Conservation (phyloP, 257 asterid species). For the Orobanche coerulescens region DNA sequence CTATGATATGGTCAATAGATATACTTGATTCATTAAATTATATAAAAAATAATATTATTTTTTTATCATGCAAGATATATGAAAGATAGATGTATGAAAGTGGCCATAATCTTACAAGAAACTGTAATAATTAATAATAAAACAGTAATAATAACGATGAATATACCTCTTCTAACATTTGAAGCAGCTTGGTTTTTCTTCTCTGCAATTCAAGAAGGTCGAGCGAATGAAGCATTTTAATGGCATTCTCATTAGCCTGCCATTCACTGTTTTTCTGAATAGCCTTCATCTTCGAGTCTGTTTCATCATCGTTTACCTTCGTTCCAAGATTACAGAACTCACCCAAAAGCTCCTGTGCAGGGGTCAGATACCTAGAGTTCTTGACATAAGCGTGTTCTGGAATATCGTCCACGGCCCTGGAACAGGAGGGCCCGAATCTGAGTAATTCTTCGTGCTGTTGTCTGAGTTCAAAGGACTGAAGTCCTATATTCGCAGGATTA, state of each 20-base stretch:
- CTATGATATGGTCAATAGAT: too few species aligned
- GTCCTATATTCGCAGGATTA: constrained; percentile 46
- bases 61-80: too few species aligned
- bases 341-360: constrained; percentile 62
- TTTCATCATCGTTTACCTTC: constrained; percentile 9
- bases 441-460: constrained; percentile 29
- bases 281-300: constrained; percentile 25
- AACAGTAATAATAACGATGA: too few species aligned
- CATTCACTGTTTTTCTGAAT: constrained; percentile 26
- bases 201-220: constrained; percentile 71
- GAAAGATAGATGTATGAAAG: too few species aligned
- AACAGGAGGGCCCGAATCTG: constrained; percentile 48
- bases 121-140: too few species aligned
- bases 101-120: too few species aligned
- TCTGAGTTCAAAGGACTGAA: constrained; percentile 60
- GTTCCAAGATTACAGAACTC: constrained; percentile 69
- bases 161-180: constrained; percentile 75
- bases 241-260: constrained; percentile 35
- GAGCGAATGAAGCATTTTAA: constrained; percentile 47
- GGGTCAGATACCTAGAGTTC: constrained; percentile 49
- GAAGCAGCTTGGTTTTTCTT: constrained; percentile 65
- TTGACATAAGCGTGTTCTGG: constrained; percentile 33
- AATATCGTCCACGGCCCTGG: constrained; percentile 33
- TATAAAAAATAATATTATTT: too few species aligned
- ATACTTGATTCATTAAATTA: too few species aligned